Base-by-base conservation (phyloP, 441 rosid species). In the Pelargonium cotyledonis region DNA sequence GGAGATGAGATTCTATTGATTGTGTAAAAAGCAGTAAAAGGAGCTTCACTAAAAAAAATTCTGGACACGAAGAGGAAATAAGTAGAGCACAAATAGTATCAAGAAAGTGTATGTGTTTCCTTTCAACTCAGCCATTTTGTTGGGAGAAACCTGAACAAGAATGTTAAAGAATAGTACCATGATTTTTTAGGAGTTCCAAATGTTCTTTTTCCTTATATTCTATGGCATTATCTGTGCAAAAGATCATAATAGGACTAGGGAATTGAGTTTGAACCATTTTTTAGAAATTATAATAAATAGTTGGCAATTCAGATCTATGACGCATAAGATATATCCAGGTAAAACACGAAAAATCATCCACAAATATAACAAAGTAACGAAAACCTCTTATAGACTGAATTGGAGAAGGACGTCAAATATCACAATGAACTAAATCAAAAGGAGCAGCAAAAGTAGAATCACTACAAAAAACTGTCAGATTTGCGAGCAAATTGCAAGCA, bases 361-460 rank as follows among this genome's bases (percentile, higher is more conserved):
- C 23, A 21, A 21, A 21, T 21, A 21, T 21, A 21, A 21, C 23
- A 21, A 21, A 21, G 23, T 21, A 21, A 21, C 23, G 23, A 21
- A 21, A 21, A 21, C 23, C 23, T 21, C 23, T 21, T 1, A 21
- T 21, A 21, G 23, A 21, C 23, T 21, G 0, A 21, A 1, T 21
- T 16, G 70, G 61, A 2, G 70, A 31, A 7, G 41, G 61, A 8
- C 70, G 40, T 35, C 43, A 51, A 21, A 67, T 26, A 23, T 67
- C 63, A 47, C 0, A 67, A 49, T 68, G 63, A 57, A 51, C 6
- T n/a, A 69, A 43, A 23, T 60, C 55, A 68, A 68, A 57, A 68
- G 40, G 51, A 51, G 6, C 31, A 9, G 1, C 2, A 15, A 16
- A 29, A 38, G 31, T n/a, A 31, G 5, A 58, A 1, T 15, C 4